These are phyloP conservation scores for Cystofilobasidium ferigula DNA, from an alignment of 768 basidiomycete species.

Conservation along the genomic window DNA sequence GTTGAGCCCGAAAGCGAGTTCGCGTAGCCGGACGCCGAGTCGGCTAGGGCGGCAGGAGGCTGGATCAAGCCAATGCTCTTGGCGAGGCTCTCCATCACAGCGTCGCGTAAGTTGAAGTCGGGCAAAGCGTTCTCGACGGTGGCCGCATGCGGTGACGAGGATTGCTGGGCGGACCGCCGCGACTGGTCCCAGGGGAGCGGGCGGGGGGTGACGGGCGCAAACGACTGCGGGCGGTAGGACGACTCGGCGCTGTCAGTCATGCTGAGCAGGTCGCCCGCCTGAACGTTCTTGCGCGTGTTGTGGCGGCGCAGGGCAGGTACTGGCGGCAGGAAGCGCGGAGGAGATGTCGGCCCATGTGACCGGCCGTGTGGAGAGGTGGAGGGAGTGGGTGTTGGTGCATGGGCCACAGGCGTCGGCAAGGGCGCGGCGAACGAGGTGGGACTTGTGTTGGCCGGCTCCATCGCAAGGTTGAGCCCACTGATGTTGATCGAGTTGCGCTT, in stretches of 20 bases:
- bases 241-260: slow-evolving; percentile 37
- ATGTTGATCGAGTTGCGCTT: slow-evolving; percentile 2
- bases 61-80: slow-evolving; percentile 92
- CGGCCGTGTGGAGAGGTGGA: slow-evolving; percentile 16
- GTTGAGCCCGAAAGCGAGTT: background rate
- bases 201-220: slow-evolving; percentile 32
- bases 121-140: slow-evolving; percentile 1
- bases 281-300: slow-evolving; percentile 32
- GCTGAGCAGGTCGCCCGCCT: slow-evolving; percentile 41
- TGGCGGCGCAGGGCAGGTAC: slow-evolving; percentile 7
- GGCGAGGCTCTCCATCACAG: slow-evolving; percentile 94
- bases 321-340: background rate
- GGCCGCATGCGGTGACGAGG: background rate
- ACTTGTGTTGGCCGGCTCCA: slow-evolving; percentile 27
- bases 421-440: background rate
- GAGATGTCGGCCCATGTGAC: background rate
- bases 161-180: background rate
- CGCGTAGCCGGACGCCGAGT: slow-evolving; percentile 1
- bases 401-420: background rate
- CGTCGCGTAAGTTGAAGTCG: slow-evolving; percentile 88
- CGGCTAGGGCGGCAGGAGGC: slow-evolving; percentile 45
- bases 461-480: slow-evolving; percentile 24
- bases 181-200: slow-evolving; percentile 33
- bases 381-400: background rate
- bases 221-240: slow-evolving; percentile 32